These are phyloP conservation scores for Saccharum spontaneum DNA, from an alignment of 176 grass and related monocot genomes.

Conservation along the genomic window DNA sequence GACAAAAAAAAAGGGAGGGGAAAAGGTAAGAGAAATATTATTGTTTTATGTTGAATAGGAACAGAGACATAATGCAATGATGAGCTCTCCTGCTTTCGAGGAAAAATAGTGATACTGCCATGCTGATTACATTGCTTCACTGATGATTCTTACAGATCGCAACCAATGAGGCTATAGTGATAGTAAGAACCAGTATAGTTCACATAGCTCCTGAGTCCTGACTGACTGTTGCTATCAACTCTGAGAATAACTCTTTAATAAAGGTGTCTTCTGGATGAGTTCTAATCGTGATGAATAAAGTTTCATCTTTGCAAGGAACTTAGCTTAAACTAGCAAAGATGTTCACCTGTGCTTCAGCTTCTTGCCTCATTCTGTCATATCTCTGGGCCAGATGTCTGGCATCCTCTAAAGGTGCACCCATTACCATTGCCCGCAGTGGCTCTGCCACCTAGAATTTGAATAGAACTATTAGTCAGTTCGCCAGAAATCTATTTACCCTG, in stretches of 20 bases:
- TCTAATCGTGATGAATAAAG: neutral
- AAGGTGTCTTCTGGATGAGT: constrained; percentile 3
- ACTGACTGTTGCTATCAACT: constrained; percentile 13
- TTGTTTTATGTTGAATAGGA: neutral
- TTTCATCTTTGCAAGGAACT: neutral
- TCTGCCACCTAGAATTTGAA: constrained; percentile 77
- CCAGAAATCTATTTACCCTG: neutral
- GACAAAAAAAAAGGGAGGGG: neutral
- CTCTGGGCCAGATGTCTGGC: constrained; percentile 93
- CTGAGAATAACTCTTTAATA: neutral
- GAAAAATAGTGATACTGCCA: neutral
- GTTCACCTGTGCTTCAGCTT: constrained; percentile 90
- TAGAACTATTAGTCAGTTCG: neutral
- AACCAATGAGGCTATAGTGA: neutral
- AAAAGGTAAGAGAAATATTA: neutral
- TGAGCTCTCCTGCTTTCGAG: neutral
- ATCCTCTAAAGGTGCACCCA: constrained; percentile 91
- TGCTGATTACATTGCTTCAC: neutral
- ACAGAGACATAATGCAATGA: neutral
- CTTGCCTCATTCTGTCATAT: constrained; percentile 92
- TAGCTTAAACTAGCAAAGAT: neutral
- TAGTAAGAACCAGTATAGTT: neutral
- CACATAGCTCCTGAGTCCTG: neutral
- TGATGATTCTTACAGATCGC: neutral
- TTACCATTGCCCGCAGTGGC: constrained; percentile 93